A percentile compares a stretch with the other conserved stretches of the same genome.
phyloP scores from a whole-genome alignment of 208 protist genomes.

The Trypanosoma congolense region DNA sequence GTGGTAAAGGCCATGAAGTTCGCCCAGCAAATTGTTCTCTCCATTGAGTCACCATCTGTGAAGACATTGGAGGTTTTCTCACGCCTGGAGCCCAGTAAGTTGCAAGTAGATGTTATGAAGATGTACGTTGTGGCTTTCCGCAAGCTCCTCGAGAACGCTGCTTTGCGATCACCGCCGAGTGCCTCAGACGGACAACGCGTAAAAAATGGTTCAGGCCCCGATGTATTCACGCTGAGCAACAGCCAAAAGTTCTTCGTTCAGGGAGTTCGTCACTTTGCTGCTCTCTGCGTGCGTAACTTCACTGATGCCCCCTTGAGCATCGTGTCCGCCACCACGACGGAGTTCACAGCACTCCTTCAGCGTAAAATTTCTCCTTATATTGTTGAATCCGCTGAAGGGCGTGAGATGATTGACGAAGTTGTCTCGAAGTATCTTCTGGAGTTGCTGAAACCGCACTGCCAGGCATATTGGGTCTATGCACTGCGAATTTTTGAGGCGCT shows the following conservation, averaged over 20 bases:
- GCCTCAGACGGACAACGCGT: constrained; percentile 9
- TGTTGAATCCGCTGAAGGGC: constrained; percentile 66
- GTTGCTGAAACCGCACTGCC: constrained; percentile 69
- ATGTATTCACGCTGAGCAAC: constrained; percentile 36
- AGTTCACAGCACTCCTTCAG: constrained; percentile 57
- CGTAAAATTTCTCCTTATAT: constrained; percentile 77
- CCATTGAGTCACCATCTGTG: constrained; percentile 46
- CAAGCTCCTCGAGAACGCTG: constrained; percentile 72
- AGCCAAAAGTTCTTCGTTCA: constrained; percentile 50
- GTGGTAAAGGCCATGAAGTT: constrained; percentile 74
- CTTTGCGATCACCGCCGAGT: constrained; percentile 25
- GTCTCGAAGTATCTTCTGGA: constrained; percentile 65
- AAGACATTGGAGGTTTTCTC: constrained; percentile 33
- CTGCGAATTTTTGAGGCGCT: constrained; percentile 57
- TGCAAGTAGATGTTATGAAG: constrained; percentile 58
- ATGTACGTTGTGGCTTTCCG: constrained; percentile 73
- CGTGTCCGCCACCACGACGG: constrained; percentile 30
- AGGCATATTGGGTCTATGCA: constrained; percentile 65
- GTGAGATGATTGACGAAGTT: constrained; percentile 53
- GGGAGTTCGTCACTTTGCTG: constrained; percentile 48
- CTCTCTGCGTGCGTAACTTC: constrained; percentile 57
- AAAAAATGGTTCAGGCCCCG: constrained; percentile 22
- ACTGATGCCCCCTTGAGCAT: constrained; percentile 54
- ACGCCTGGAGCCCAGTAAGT: constrained; percentile 70
- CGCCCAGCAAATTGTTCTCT: constrained; percentile 53